Percentiles rank a stretch among this genome's conserved stretches.
Conservation (phyloP, 2,329 filamentous ascomycete species). For the Talaromyces verruculosus region DNA sequence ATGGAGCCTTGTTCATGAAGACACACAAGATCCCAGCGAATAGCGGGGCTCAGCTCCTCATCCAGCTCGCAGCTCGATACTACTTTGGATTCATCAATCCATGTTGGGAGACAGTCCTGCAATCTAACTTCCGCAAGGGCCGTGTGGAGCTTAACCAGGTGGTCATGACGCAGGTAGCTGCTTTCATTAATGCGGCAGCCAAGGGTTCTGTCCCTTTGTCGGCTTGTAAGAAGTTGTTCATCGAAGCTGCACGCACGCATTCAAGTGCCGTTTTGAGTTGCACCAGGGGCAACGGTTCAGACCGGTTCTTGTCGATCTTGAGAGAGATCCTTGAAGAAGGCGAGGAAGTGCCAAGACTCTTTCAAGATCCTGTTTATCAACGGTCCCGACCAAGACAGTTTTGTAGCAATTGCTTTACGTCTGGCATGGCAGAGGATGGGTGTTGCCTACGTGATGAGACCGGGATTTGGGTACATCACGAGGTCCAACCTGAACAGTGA, state of each 20-base stretch:
- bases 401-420: neutral
- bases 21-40: neutral
- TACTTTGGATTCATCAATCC: neutral
- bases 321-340: neutral
- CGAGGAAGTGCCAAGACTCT: neutral
- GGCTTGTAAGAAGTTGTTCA: neutral
- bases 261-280: neutral
- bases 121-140: neutral
- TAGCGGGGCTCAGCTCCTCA: neutral
- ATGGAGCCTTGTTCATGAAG: neutral
- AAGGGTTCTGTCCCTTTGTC: neutral
- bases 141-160: neutral
- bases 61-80: neutral
- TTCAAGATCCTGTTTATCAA: neutral
- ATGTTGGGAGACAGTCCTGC: neutral
- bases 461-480: neutral
- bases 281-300: neutral
- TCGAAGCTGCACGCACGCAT: neutral
- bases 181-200: neutral
- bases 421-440: neutral
- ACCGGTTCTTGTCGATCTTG: neutral
- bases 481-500: neutral
- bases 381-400: neutral
- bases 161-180: neutral
- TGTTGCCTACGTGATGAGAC: neutral